A percentile compares a stretch with the other conserved stretches of the same genome.
phyloP scores from a whole-genome alignment of 495 filamentous ascomycete genomes.

The Monascus purpureus region DNA sequence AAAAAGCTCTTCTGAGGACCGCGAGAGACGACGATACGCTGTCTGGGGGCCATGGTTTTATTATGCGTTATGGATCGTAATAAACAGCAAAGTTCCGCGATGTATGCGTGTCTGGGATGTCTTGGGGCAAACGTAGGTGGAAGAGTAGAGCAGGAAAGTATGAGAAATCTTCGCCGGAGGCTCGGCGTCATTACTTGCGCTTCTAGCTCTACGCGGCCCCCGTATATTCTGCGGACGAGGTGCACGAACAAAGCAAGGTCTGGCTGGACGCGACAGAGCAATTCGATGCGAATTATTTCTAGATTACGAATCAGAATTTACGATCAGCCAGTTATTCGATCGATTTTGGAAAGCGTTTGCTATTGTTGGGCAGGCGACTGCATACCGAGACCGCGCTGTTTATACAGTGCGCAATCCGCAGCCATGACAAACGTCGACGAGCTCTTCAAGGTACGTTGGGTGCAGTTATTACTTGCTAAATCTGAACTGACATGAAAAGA shows the following conservation, averaged over 20 bases:
- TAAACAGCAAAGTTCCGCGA: no score
- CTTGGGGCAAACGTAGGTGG: no score
- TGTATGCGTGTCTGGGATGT: no score
- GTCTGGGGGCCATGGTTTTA: constrained; percentile 25
- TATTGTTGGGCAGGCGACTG: no score
- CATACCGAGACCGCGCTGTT: no score
- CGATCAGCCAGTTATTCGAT: no score
- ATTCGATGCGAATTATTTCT: no score
- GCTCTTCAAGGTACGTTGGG: constrained; percentile 57
- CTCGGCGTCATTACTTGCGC: constrained; percentile 26
- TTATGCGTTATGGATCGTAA: no score
- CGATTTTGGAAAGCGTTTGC: constrained; percentile 1
- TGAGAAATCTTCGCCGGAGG: constrained; percentile 11
- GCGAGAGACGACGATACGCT: constrained; percentile 21
- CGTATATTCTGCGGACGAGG: constrained; percentile 24
- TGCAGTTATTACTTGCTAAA: neutral
- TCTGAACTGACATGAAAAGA: constrained; percentile 11
- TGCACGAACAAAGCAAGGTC: no score
- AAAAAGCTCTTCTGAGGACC: constrained; percentile 36
- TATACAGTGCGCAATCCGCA: no score
- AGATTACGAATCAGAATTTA: no score
- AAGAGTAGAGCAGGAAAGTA: constrained; percentile 30
- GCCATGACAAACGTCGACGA: constrained; percentile 69
- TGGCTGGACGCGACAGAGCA: no score
- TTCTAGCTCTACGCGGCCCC: constrained; percentile 17